Evolutionary conservation across 495 filamentous ascomycete genomes (phyloP).

Genomic region (Neurospora sp.): DNA sequence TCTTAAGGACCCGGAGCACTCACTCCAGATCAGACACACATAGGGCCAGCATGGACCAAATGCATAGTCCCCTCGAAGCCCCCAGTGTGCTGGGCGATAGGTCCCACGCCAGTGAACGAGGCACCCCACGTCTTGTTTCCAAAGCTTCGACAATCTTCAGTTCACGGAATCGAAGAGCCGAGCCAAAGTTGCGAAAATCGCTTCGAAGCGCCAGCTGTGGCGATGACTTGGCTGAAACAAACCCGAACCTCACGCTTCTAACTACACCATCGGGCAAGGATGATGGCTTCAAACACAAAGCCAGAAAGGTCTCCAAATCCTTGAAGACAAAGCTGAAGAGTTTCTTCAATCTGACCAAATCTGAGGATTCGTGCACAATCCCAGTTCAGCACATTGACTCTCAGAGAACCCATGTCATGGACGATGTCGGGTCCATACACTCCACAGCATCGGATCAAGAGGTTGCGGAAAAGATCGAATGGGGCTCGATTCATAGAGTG

Average conservation of each 20-base stretch:
- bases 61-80: neutral
- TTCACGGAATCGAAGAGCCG: slow-evolving; percentile 31
- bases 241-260: slow-evolving; percentile 14
- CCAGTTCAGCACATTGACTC: slow-evolving; percentile 44
- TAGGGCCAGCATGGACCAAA: neutral
- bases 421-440: slow-evolving; percentile 13
- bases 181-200: slow-evolving; percentile 45
- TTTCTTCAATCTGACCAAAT: slow-evolving; percentile 42
- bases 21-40: slow-evolving; percentile 8
- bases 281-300: slow-evolving; percentile 37
- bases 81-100: slow-evolving; percentile 1
- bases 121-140: slow-evolving; percentile 15
- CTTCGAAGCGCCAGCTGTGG: slow-evolving; percentile 40
- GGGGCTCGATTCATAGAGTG: slow-evolving; percentile 30
- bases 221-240: slow-evolving; percentile 9
- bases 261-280: slow-evolving; percentile 10
- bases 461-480: slow-evolving; percentile 4
- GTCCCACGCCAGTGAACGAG: neutral
- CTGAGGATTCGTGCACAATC: slow-evolving; percentile 26
- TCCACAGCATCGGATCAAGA: neutral
- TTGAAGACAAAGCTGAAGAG: slow-evolving; percentile 52
- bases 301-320: slow-evolving; percentile 49
- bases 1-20: slow-evolving; percentile 36
- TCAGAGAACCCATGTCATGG: slow-evolving; percentile 33
- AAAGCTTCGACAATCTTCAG: slow-evolving; percentile 41